Conservation (phyloP, 148 eudicot species). For the Cornus kousa region DNA sequence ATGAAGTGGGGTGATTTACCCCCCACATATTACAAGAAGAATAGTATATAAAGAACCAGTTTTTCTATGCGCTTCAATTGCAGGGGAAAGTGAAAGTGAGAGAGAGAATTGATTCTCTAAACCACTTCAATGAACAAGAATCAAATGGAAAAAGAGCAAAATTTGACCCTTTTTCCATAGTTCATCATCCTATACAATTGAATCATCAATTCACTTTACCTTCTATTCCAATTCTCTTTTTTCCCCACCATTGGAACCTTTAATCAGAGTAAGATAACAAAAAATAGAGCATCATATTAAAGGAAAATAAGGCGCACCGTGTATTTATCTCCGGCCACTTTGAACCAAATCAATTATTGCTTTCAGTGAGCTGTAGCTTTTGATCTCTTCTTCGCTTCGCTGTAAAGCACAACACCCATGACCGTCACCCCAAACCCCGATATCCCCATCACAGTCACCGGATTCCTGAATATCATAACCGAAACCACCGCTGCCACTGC, state of each 20-base stretch:
- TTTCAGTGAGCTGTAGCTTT: constrained; percentile 65
- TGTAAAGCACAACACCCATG: constrained; percentile 85
- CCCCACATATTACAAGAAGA: too few relatives aligned
- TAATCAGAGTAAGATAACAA: neutral
- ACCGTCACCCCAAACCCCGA: constrained; percentile 74
- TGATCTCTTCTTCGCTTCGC: constrained; percentile 73
- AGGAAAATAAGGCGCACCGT: constrained; percentile 23
- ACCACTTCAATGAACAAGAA: constrained; percentile 14
- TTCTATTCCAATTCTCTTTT: constrained; percentile 1
- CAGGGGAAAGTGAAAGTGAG: constrained; percentile 19
- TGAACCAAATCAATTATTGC: constrained; percentile 11
- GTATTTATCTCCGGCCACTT: neutral
- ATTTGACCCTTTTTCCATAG: constrained; percentile 1
- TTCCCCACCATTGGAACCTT: neutral
- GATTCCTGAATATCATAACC: constrained; percentile 79
- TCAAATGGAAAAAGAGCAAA: constrained; percentile 12
- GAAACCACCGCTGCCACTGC: constrained; percentile 91
- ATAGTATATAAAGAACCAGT: constrained; percentile 16
- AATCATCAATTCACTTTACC: neutral
- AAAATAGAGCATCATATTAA: constrained; percentile 8
- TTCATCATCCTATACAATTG: constrained; percentile 26
- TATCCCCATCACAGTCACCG: constrained; percentile 91
- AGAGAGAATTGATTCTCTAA: constrained; percentile 29
- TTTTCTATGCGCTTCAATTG: constrained; percentile 14
- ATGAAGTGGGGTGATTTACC: neutral